Percentiles rank a stretch among this genome's conserved stretches.
These are phyloP conservation scores for Lentinus tigrinus DNA, from an alignment of 768 basidiomycete genomes.

Conservation along the genomic window DNA sequence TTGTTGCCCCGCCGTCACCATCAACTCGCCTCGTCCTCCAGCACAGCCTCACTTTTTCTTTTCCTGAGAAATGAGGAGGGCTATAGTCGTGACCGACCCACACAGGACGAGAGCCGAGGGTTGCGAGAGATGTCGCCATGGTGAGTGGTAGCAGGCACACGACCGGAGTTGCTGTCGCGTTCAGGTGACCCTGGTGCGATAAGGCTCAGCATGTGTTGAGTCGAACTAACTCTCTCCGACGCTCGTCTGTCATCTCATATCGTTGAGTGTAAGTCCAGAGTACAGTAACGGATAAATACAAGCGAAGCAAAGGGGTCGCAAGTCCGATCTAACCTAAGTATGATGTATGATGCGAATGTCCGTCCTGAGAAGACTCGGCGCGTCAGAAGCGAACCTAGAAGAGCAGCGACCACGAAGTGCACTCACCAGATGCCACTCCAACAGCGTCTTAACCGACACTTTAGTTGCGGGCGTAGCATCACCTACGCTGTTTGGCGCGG, in stretches of 20 bases:
- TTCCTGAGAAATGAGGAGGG: too few species aligned
- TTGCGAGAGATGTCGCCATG: constrained; percentile 15
- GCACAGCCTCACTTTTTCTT: too few species aligned
- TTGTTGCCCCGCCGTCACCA: too few species aligned
- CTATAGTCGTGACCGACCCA: not conserved
- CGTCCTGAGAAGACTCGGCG: not conserved
- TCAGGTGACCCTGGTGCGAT: constrained; percentile 3
- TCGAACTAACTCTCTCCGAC: not conserved
- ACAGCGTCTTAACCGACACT: not conserved
- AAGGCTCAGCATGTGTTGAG: not conserved
- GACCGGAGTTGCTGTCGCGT: not conserved
- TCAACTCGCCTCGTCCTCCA: too few species aligned
- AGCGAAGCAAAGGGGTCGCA: constrained; percentile 3
- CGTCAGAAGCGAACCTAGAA: not conserved
- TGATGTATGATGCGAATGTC: not conserved
- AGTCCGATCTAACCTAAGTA: constrained; percentile 5
- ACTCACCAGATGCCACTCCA: constrained; percentile 2
- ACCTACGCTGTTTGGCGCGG: constrained; percentile 45
- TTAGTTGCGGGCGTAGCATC: not conserved
- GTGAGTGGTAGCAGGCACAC: not conserved
- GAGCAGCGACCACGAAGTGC: not conserved
- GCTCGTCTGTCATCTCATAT: not conserved
- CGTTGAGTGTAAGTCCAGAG: constrained; percentile 8
- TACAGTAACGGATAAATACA: constrained; percentile 16
- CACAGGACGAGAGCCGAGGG: not conserved